Percentiles rank a stretch among this genome's conserved stretches.
Evolutionary conservation across 306 rosid species (phyloP).

Genomic region (Rosa rugosa): DNA sequence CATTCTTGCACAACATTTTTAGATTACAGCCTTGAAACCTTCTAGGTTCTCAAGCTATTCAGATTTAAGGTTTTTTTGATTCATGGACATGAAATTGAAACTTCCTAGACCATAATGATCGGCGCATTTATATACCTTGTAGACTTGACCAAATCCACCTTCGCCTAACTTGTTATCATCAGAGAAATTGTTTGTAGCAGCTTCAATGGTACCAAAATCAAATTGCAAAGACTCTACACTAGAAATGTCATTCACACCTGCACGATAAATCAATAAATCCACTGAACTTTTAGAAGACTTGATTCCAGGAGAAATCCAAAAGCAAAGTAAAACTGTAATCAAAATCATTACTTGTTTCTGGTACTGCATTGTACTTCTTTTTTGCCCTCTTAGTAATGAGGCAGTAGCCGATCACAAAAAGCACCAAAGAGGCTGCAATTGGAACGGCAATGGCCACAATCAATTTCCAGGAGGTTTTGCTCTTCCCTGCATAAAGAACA

Average conservation of each 20-base stretch:
- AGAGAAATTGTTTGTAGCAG: conserved; percentile 46
- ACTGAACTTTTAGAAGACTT: not conserved
- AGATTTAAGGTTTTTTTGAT: not conserved
- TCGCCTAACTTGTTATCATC: conserved; percentile 40
- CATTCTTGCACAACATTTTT: not conserved
- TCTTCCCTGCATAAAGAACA: not conserved
- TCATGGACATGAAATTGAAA: not conserved
- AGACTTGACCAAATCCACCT: conserved; percentile 61
- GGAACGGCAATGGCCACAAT: not conserved
- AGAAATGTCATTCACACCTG: conserved; percentile 21
- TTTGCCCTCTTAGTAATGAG: not conserved
- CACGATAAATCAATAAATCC: not conserved
- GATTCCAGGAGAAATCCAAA: not conserved
- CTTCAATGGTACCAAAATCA: conserved; percentile 30
- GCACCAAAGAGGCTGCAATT: not conserved
- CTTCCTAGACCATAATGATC: not conserved
- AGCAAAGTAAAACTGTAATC: not conserved
- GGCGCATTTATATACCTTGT: conserved; percentile 38
- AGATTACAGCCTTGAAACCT: not conserved
- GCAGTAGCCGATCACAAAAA: conserved; percentile 1
- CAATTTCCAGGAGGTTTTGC: not conserved
- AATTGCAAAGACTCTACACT: conserved; percentile 40
- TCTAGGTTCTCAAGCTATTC: not conserved
- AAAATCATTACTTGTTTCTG: not conserved
- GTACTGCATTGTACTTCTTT: not conserved